Base-by-base conservation (phyloP, 306 rosid genomes). In the Astragalus membranaceus region DNA sequence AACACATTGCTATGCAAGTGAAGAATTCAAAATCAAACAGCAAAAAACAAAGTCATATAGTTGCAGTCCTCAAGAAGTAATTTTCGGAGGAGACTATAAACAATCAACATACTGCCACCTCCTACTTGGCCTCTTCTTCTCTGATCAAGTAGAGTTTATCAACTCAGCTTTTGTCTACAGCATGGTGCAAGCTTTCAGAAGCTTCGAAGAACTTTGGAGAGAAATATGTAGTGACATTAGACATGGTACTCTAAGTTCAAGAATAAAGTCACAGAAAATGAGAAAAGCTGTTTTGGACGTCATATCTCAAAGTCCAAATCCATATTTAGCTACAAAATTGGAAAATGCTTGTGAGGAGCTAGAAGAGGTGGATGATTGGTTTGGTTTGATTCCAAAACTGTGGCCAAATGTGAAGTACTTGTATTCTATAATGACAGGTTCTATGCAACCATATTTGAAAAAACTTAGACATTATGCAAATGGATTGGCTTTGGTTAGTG, bases 71-170 rank as follows among this genome's bases (percentile, higher is more conserved):
- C 73, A 87, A 57, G 92, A 90, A 70, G 97, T 94, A 3, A 94
- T 94, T 53, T 83, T 90, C 0, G 81, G 89, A 12, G 90, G 97
- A 36, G 98, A 94, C 20, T 78, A 86, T 26, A 85, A 81, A 12
- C 97, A 94, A 72, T 78, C 96, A 13, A 90, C 96, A 3, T 94
- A 94, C 53, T 94, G 97, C 15, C 98, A 94, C 74, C 97, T 94
- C 42, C 89, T 94, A 7, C 95, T 94, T 0, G 98, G 98, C 30
- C 92, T 94, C 52, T 85, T 74, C 64, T 84, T 81, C 73, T 84
- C 85, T 6, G 86, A 84, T 3, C 76, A 94, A 78, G 88, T 94
- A 0, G 95, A 94, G 75, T 90, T 83, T 17, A 86, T 90, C 10
- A 78, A 97, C 63, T 94, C 98, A 8, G 81, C 98, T 37, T 94